These are phyloP conservation scores for Plantago rigida DNA, from an alignment of 305 asterid species.

Conservation along the genomic window DNA sequence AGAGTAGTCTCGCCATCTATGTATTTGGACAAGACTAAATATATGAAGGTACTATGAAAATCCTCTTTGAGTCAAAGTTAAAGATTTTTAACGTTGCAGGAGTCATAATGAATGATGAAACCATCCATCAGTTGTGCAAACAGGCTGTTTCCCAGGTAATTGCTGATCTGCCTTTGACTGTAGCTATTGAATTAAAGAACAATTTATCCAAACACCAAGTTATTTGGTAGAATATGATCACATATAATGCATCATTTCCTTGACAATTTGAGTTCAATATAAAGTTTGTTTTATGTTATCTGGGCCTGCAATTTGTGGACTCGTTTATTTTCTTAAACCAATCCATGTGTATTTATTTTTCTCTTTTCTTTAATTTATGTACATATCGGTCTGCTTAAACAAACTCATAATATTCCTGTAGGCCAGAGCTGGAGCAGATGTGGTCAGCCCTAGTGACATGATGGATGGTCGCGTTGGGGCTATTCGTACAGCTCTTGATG, in stretches of 20 bases:
- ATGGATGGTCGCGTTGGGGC: constrained; percentile 99
- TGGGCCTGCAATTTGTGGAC: neutral
- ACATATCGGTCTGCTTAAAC: neutral
- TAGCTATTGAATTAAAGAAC: neutral
- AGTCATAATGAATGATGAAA: constrained; percentile 90
- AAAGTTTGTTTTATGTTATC: neutral
- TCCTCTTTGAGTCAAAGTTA: constrained; percentile 13
- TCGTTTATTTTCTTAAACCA: neutral
- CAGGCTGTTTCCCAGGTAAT: constrained; percentile 94
- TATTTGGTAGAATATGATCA: neutral
- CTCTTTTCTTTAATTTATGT: neutral
- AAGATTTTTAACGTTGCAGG: constrained; percentile 46
- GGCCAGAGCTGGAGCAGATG: constrained; percentile 99
- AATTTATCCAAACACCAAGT: neutral
- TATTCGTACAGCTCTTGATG: constrained; percentile 81
- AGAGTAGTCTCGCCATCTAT: too few species aligned
- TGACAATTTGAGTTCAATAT: neutral
- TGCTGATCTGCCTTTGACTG: neutral
- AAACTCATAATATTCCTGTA: constrained; percentile 24
- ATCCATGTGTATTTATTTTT: neutral
- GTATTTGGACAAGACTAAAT: too few species aligned
- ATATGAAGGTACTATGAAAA: neutral
- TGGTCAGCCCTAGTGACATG: constrained; percentile 95
- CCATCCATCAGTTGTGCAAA: constrained; percentile 86
- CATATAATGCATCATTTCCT: neutral